Percentiles rank a stretch among this genome's conserved stretches.
Evolutionary conservation across 352 stramenopile species (phyloP).

Genomic region (Lagenidium sp.): DNA sequence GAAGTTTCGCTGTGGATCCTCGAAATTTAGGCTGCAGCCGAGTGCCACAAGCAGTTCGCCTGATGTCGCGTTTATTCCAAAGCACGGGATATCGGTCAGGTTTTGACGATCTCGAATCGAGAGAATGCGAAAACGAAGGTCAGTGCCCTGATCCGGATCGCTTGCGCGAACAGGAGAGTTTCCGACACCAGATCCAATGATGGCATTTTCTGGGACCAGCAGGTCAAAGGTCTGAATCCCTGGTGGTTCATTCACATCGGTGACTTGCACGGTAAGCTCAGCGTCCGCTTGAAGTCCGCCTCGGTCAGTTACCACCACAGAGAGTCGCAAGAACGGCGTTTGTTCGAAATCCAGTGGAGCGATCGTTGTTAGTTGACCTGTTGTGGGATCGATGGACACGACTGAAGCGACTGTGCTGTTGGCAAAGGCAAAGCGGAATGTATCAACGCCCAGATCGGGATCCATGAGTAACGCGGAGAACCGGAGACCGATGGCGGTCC

Average conservation of each 20-base stretch:
- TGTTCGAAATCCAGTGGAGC: conserved; percentile 10
- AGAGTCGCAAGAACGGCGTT: conserved; percentile 5
- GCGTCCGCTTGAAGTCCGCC: conserved; percentile 9
- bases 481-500: not conserved
- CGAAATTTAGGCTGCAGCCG: conserved; percentile 15
- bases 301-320: conserved; percentile 23
- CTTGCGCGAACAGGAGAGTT: conserved; percentile 8
- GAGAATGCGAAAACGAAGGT: conserved; percentile 7
- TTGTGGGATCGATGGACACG: conserved; percentile 5
- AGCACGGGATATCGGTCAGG: conserved; percentile 3
- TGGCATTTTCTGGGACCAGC: conserved; percentile 11
- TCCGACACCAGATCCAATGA: conserved; percentile 4
- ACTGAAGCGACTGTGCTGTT: conserved; percentile 5
- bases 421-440: conserved; percentile 12
- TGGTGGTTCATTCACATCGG: conserved; percentile 17
- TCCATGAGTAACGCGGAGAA: conserved; percentile 4
- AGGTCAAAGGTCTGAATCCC: conserved; percentile 11
- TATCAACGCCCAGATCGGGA: conserved; percentile 8
- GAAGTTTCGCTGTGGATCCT: conserved; percentile 3
- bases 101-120: conserved; percentile 1
- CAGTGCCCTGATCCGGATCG: conserved; percentile 10
- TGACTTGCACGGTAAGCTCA: conserved; percentile 7
- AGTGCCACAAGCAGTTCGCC: conserved; percentile 9
- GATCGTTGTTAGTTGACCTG: conserved; percentile 5
- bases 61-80: conserved; percentile 10